phyloP scores from a whole-genome alignment of 2,329 filamentous ascomycete genomes.

The Alternaria triticina region DNA sequence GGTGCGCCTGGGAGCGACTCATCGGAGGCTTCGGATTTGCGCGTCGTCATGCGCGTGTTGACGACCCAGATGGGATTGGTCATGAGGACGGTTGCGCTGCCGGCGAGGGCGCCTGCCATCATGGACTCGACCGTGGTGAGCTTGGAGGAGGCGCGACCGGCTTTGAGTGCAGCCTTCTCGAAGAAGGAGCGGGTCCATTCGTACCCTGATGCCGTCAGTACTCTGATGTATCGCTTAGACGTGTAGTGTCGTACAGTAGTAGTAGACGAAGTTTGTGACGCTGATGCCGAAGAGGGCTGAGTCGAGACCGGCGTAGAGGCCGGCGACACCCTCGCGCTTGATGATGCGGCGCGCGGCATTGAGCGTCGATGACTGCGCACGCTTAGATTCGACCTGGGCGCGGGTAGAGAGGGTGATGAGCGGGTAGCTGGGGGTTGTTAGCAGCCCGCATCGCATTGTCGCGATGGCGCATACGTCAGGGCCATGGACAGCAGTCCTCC shows the following conservation, averaged over 20 bases:
- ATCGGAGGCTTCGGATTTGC: conserved; percentile 65
- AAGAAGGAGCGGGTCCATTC: conserved; percentile 94
- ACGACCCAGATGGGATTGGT: conserved; percentile 99
- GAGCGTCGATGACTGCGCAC: conserved; percentile 83
- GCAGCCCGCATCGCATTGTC: background rate
- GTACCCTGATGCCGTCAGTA: conserved; percentile 66
- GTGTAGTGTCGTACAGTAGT: conserved; percentile 71
- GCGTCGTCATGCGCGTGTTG: conserved; percentile 97
- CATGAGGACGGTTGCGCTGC: conserved; percentile 89
- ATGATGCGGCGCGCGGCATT: conserved; percentile 86
- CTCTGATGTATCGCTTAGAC: fast-evolving
- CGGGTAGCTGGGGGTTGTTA: conserved; percentile 71
- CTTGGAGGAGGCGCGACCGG: conserved; percentile 76
- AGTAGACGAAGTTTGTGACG: conserved; percentile 99
- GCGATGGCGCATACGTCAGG: conserved; percentile 70
- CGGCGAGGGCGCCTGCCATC: conserved; percentile 91
- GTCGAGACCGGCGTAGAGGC: conserved; percentile 91
- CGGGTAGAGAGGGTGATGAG: conserved; percentile 97
- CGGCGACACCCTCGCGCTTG: conserved; percentile 85
- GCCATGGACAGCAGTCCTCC: conserved; percentile 96
- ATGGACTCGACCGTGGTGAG: conserved; percentile 93
- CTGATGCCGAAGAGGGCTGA: conserved; percentile 96
- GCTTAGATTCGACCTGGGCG: conserved; percentile 96
- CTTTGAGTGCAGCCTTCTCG: conserved; percentile 73
- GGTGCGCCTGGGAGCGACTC: conserved; percentile 49